Evolutionary conservation across 495 filamentous ascomycete species (phyloP), one percentile per base, ranked within the genome.

Genomic region (Xylaria scruposa): DNA sequence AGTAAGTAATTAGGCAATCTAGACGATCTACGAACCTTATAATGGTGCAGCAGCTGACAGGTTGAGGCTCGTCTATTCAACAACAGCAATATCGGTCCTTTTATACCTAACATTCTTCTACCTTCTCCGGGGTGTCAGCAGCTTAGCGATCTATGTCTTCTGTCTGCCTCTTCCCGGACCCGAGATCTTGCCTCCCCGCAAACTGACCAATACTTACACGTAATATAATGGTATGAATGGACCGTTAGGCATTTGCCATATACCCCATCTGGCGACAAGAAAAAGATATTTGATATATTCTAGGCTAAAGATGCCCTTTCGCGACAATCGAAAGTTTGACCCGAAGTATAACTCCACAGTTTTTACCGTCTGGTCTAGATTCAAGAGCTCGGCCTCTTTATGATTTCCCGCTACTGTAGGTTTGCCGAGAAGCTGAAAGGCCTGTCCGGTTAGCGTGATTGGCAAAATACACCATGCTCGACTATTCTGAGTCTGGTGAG

Each of bases 381-480:
- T 49, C 38, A 3, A 46, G 36, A 24, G 4, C 1, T 21, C 17
- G 47, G 17, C 19, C 54, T 47, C 29, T 59, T 33, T 33, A 7
- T 9, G 31, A 24, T 47, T 8, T 7, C 8, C 15, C 56, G 56
- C 40, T 29, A 38, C 36, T 38, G 36, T 38, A 40, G 5, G 67
- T 36, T 59, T 42, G 19, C 38, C 58, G 58, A 54, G 31, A 46
- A 53, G 58, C 58, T 70, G 44, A 62, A 21, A 19, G 44, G 12
- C 24, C 60, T 40, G 44, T 62, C 61, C 58, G 53, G 54, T 49
- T 26, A 51, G 56, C 44, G 38, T 46, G 19, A 21, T 62, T 13
- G 1, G 2, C 7, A 38, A 31, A 31, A 31, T 13, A 31, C 44
- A 64, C 21, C 49, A 29, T 44, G 58, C 46, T 33, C 44, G 29